Conservation (phyloP, 805 yeast genomes). For the Candida dajiaensis region DNA sequence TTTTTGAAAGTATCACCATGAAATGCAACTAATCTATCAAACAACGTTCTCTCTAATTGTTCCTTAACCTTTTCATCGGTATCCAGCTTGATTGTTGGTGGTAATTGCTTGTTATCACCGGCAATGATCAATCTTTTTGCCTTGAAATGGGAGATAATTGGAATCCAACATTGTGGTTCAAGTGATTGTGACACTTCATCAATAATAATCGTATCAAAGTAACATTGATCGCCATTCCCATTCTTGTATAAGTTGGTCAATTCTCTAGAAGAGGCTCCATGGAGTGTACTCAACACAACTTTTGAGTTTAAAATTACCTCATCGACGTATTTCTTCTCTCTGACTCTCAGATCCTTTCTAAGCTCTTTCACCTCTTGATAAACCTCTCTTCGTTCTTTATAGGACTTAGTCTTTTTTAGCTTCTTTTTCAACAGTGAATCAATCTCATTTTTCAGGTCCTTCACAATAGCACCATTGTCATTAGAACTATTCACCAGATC, state of each 20-base stretch:
- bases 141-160: conserved; percentile 57
- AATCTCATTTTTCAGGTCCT: conserved; percentile 69
- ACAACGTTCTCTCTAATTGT: conserved; percentile 58
- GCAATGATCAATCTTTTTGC: conserved; percentile 66
- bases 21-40: conserved; percentile 65
- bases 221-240: conserved; percentile 22
- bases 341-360: conserved; percentile 57
- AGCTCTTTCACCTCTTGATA: conserved; percentile 66
- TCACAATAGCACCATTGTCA: conserved; percentile 53
- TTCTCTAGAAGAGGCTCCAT: conserved; percentile 78
- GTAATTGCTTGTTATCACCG: conserved; percentile 88
- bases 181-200: conserved; percentile 94
- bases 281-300: conserved; percentile 79
- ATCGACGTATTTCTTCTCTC: conserved; percentile 59
- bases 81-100: conserved; percentile 77
- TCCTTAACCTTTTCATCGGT: conserved; percentile 36
- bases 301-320: conserved; percentile 55
- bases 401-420: conserved; percentile 55
- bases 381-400: conserved; percentile 56
- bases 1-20: conserved; percentile 43
- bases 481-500: conserved; percentile 61
- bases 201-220: conserved; percentile 77
- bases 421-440: conserved; percentile 44
- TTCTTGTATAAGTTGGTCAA: conserved; percentile 44
- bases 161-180: conserved; percentile 97